Percentiles rank a stretch among this genome's conserved stretches.
Evolutionary conservation across 257 asterid genomes (phyloP).

Genomic region (Solanum lycopersicoides): DNA sequence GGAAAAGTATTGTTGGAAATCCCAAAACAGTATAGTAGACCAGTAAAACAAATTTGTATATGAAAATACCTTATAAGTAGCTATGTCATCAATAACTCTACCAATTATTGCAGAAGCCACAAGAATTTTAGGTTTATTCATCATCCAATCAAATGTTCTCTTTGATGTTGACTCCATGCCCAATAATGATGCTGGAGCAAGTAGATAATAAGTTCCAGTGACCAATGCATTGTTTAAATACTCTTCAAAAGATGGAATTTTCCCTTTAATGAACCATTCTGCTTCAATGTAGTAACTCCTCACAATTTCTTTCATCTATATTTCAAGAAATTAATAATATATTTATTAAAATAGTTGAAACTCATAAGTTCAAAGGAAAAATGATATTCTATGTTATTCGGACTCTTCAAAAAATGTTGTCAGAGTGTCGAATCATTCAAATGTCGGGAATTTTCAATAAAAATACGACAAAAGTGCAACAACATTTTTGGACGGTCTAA

Average conservation of each 20-base stretch:
- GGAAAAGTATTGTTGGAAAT: too few species aligned
- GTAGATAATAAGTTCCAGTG: constrained; percentile 25
- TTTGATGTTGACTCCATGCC: constrained; percentile 8
- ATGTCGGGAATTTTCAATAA: too few species aligned
- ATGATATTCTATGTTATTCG: not conserved
- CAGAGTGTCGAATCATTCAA: not conserved
- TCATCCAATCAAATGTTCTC: constrained; percentile 4
- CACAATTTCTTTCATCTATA: constrained; percentile 33
- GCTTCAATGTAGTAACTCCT: constrained; percentile 35
- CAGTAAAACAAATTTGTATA: not conserved
- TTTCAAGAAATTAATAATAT: not conserved
- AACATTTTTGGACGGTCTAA: too few species aligned
- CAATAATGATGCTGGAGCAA: constrained; percentile 20
- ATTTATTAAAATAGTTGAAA: not conserved
- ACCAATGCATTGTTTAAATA: constrained; percentile 25
- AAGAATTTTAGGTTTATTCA: not conserved
- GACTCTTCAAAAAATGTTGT: not conserved
- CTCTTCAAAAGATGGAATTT: constrained; percentile 29
- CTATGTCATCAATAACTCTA: constrained; percentile 23
- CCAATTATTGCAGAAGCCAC: not conserved
- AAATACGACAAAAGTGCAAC: not conserved
- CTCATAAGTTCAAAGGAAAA: not conserved
- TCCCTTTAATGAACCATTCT: constrained; percentile 34
- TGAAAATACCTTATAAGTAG: constrained; percentile 22
- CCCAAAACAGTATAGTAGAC: too few species aligned